These are phyloP conservation scores for Pseudomassariella vexata DNA, from an alignment of 2,329 filamentous ascomycete species.

Conservation along the genomic window DNA sequence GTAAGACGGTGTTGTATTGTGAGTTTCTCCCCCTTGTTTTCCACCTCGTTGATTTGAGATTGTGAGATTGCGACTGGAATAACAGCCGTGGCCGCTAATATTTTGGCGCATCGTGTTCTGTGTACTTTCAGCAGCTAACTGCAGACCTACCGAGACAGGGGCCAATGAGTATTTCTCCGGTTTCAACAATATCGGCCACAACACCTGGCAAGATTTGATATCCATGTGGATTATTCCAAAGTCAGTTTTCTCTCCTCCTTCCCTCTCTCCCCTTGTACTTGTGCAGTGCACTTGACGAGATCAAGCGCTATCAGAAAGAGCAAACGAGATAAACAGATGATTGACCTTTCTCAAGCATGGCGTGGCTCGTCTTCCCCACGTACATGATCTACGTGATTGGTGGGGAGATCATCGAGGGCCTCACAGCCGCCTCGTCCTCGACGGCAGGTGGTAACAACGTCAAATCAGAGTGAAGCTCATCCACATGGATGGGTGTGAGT, in stretches of 20 bases:
- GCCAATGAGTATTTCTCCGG: conserved; percentile 50
- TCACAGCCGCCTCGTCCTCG: conserved; percentile 32
- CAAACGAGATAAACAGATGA: too few species aligned
- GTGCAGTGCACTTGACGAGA: background rate
- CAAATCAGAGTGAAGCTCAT: conserved; percentile 32
- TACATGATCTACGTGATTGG: conserved; percentile 47
- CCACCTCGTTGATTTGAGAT: conserved; percentile 1
- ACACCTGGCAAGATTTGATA: conserved; percentile 36
- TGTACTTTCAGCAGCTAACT: background rate
- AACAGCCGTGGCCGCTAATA: too few species aligned
- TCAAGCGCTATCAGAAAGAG: too few species aligned
- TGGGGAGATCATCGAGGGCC: conserved; percentile 39
- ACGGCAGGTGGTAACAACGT: conserved; percentile 19
- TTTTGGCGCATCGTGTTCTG: too few species aligned
- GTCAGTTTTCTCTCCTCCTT: conserved; percentile 30
- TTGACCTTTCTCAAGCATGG: conserved; percentile 33
- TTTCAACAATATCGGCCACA: conserved; percentile 54
- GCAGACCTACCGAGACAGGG: conserved; percentile 30
- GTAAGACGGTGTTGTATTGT: conserved; percentile 59
- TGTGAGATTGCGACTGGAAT: too few species aligned
- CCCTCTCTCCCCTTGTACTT: background rate
- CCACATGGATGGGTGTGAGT: background rate
- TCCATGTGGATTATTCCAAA: conserved; percentile 54
- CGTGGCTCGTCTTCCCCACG: conserved; percentile 47
- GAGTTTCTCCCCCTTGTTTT: conserved; percentile 19